Base-by-base conservation (phyloP, 208 protist species). In the Trypanosoma theileri region DNA sequence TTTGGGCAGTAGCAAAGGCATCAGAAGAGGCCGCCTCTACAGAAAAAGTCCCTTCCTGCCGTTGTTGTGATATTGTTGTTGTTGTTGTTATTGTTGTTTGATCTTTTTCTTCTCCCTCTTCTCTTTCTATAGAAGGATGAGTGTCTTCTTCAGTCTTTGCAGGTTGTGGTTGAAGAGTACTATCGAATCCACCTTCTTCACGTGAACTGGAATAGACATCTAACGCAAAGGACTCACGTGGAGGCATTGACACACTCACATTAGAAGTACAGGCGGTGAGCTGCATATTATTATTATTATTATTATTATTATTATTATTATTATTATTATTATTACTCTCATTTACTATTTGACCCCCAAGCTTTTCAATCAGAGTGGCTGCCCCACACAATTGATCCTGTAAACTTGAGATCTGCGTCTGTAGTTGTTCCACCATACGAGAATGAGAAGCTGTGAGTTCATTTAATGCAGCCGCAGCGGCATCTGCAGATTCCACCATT, bases 321-420 rank as follows among this genome's bases (percentile, higher is more conserved):
- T 14, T 12, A 45, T 6, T 14, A 45, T 45, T 12, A 14, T 14
- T 35, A 16, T n/a, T 42, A 6, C 16, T 41, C 11, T 50, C 35
- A 48, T 28, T 45, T 4, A 26, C 53, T 3, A 53, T 21, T 54
- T 50, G 50, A 16, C 51, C 54, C 0, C 60, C 68, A 53, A 85
- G 59, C 22, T n/a, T 19, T 22, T 85, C 80, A 66, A 85, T 76
- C 21, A 79, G 21, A 9, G 21, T 28, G 1, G 64, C 52, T 6
- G 75, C 70, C 11, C 68, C 54, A 42, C 58, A 44, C 3, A 85
- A 67, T 28, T 79, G 75, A 6, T 71, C 51, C 56, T 79, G 71
- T 57, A 85, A 60, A n/a, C 42, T 35, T 3, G 50, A 44, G 55
- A 81, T 79, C 16, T 79, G 68, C 14, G 56, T 42, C 13, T 76